Conservation (phyloP, 176 grass and related monocot genomes). For the Secale cereale region DNA sequence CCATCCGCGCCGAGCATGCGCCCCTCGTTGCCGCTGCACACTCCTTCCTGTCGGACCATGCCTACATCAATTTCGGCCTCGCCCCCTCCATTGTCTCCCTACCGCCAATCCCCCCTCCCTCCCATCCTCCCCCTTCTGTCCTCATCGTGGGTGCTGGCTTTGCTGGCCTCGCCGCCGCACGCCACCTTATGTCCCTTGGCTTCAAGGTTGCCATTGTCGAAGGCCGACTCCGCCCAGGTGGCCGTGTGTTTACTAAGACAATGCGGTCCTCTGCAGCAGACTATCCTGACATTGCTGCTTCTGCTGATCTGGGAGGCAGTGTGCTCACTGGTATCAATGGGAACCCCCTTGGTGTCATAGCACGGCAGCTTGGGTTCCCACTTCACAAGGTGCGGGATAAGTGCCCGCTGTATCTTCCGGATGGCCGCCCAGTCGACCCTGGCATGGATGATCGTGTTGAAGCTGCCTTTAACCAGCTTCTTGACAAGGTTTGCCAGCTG, state of each 20-base stretch:
- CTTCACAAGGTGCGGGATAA: slow-evolving; percentile 94
- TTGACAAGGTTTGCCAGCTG: slow-evolving; percentile 91
- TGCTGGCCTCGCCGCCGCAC: slow-evolving; percentile 70
- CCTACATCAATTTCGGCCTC: slow-evolving; percentile 91
- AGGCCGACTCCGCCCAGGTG: slow-evolving; percentile 76
- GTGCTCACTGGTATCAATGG: slow-evolving; percentile 98
- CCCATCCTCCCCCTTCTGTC: slow-evolving; percentile 57
- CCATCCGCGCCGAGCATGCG: slow-evolving; percentile 82
- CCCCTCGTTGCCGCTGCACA: slow-evolving; percentile 65
- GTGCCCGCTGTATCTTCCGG: slow-evolving; percentile 84
- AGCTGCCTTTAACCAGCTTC: slow-evolving; percentile 85
- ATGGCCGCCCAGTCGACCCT: slow-evolving; percentile 68
- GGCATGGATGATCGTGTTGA: slow-evolving; percentile 75
- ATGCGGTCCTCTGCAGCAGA: slow-evolving; percentile 68
- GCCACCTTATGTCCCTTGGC: slow-evolving; percentile 75
- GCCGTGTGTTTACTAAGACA: slow-evolving; percentile 84
- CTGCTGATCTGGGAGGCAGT: slow-evolving; percentile 93
- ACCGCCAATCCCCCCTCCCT: slow-evolving; percentile 41
- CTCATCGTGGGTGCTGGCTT: slow-evolving; percentile 80
- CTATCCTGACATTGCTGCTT: slow-evolving; percentile 44
- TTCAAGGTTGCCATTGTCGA: slow-evolving; percentile 88
- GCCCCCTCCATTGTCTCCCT: slow-evolving; percentile 57
- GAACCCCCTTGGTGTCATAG: slow-evolving; percentile 84
- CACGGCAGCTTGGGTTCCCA: slow-evolving; percentile 84
- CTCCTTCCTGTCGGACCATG: slow-evolving; percentile 73